Evolutionary conservation across 2,329 filamentous ascomycete genomes (phyloP).

Genomic region (Exophiala lecanii-corni): DNA sequence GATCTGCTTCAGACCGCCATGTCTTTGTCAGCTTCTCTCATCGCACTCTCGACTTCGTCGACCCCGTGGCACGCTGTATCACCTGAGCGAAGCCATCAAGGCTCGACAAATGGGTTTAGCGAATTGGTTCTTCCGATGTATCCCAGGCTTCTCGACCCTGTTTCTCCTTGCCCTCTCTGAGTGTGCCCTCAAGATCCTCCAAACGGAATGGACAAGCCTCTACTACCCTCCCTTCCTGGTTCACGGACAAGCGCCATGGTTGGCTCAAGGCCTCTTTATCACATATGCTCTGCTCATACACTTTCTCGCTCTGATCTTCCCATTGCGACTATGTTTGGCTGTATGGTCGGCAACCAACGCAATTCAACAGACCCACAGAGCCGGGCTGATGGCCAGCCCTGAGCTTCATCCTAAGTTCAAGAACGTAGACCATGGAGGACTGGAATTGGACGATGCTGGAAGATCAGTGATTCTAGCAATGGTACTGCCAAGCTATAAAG

Average conservation of each 20-base stretch:
- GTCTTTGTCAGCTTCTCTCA: no score
- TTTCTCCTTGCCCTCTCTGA: conserved; percentile 24
- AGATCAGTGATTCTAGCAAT: conserved; percentile 63
- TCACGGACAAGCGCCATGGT: background rate
- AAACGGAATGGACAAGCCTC: conserved; percentile 16
- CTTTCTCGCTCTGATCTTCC: conserved; percentile 57
- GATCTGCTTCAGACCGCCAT: no score
- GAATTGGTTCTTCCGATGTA: conserved; percentile 24
- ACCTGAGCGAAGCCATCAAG: no score
- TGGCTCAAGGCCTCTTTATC: conserved; percentile 46
- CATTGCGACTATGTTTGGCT: conserved; percentile 45
- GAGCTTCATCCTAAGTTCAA: no score
- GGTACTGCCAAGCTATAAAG: conserved; percentile 69
- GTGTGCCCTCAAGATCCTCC: conserved; percentile 23
- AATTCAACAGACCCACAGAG: conserved; percentile 22
- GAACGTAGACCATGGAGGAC: no score
- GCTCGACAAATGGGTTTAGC: conserved; percentile 19
- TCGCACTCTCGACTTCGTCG: no score
- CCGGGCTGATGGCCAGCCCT: no score
- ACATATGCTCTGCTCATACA: conserved; percentile 65
- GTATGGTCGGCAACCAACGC: conserved; percentile 38
- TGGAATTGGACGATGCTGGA: no score
- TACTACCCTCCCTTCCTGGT: conserved; percentile 13
- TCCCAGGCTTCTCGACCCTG: conserved; percentile 24
- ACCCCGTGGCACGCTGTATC: no score